Evolutionary conservation across 2,329 filamentous ascomycete genomes (phyloP).

Genomic region (Ophiostoma perfectum): DNA sequence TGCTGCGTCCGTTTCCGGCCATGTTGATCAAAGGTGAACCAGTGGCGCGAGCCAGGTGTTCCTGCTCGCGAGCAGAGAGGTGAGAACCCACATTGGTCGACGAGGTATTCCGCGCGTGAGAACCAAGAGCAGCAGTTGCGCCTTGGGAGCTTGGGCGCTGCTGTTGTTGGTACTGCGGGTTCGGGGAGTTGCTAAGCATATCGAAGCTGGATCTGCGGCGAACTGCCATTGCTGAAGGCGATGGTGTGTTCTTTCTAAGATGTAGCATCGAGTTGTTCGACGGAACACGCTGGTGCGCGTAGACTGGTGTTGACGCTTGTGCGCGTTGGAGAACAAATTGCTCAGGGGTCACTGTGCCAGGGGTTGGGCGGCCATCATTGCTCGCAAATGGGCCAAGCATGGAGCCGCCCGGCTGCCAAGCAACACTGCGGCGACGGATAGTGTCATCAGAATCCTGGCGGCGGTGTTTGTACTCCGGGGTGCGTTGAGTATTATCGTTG

Average conservation of each 20-base stretch:
- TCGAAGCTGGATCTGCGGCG: constrained; percentile 41
- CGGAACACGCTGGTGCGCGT: constrained; percentile 55
- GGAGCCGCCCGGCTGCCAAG: constrained; percentile 71
- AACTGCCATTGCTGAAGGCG: constrained; percentile 35
- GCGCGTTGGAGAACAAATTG: constrained; percentile 79
- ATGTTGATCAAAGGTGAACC: constrained; percentile 70
- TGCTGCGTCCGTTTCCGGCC: constrained; percentile 46
- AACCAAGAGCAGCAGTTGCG: constrained; percentile 45
- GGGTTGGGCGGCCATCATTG: constrained; percentile 37
- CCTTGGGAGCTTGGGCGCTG: constrained; percentile 55
- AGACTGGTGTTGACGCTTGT: constrained; percentile 48
- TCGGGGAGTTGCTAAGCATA: constrained; percentile 32
- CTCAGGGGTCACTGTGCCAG: constrained; percentile 59
- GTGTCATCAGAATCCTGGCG: constrained; percentile 50
- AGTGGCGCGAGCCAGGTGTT: constrained; percentile 78
- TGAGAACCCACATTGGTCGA: constrained; percentile 41
- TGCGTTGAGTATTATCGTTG: too few relatives aligned
- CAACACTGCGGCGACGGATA: constrained; percentile 55
- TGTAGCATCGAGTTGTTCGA: constrained; percentile 47
- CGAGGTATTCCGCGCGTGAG: constrained; percentile 24
- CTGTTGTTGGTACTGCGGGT: constrained; percentile 38
- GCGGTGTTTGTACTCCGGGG: constrained; percentile 32
- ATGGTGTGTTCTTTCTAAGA: constrained; percentile 39
- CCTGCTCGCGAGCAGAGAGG: constrained; percentile 81
- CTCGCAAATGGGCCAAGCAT: constrained; percentile 42